Conservation (phyloP, 345 rosid genomes). For the Draba incana region DNA sequence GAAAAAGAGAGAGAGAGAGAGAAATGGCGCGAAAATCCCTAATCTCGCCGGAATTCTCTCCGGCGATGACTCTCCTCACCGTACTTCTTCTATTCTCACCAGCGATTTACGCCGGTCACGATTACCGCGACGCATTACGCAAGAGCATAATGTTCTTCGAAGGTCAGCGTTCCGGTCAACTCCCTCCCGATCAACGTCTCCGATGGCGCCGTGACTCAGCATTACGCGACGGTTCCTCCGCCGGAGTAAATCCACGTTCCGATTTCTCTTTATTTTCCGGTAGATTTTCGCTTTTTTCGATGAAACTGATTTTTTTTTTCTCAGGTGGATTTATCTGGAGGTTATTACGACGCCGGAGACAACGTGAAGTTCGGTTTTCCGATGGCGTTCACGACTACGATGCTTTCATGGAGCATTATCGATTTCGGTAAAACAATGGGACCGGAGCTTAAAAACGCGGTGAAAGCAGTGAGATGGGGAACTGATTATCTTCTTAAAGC, state of each 20-base stretch:
- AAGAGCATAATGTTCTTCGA: constrained; percentile 92
- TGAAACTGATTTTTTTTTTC: background rate
- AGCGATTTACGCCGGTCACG: constrained; percentile 48
- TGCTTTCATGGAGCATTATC: constrained; percentile 90
- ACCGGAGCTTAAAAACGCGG: constrained; percentile 67
- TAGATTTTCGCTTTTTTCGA: background rate
- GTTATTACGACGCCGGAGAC: constrained; percentile 98
- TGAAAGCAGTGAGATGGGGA: constrained; percentile 77
- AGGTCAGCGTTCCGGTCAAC: constrained; percentile 90
- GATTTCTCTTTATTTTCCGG: background rate
- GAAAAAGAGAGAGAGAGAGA: constrained; percentile 14
- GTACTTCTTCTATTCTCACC: constrained; percentile 42
- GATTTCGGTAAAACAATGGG: constrained; percentile 92
- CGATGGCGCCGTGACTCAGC: constrained; percentile 92
- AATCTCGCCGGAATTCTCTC: constrained; percentile 32
- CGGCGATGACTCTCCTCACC: constrained; percentile 33
- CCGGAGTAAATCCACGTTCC: constrained; percentile 44
- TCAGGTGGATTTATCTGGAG: constrained; percentile 84
- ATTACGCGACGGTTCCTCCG: constrained; percentile 76
- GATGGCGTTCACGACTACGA: constrained; percentile 91
- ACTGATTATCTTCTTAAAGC: constrained; percentile 87
- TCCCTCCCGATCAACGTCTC: constrained; percentile 77
- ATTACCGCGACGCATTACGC: constrained; percentile 79
- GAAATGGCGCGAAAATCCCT: constrained; percentile 77
- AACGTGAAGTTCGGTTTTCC: constrained; percentile 95